phyloP scores from a whole-genome alignment of 75 land plant species.

The Isoetes taiwanensis region DNA sequence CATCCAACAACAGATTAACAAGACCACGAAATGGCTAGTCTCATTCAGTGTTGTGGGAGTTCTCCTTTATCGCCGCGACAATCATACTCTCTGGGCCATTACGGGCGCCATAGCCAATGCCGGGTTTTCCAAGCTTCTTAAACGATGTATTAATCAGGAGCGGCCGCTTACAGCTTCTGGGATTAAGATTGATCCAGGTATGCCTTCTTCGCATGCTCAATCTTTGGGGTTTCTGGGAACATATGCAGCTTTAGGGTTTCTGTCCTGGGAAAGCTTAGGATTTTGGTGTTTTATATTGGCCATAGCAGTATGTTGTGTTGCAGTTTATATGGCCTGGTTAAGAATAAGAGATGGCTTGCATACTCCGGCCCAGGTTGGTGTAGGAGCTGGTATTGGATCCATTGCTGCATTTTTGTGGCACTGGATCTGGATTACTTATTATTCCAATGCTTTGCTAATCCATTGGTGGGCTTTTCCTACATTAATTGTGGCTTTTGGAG shows the following conservation, averaged over 20 bases:
- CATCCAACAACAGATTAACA: too few species aligned
- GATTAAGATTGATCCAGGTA: slow-evolving; percentile 55
- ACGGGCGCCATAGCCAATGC: slow-evolving; percentile 30
- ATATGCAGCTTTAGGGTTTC: slow-evolving; percentile 34
- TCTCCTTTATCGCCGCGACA: slow-evolving; percentile 38
- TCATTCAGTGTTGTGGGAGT: slow-evolving; percentile 15
- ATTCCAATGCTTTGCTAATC: too few species aligned
- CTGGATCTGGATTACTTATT: slow-evolving; percentile 24
- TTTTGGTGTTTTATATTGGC: slow-evolving; percentile 9
- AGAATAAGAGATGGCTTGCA: slow-evolving; percentile 43
- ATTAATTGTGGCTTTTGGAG: too few species aligned
- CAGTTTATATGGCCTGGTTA: slow-evolving; percentile 52
- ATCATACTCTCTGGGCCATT: slow-evolving; percentile 30
- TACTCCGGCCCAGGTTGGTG: slow-evolving; percentile 35
- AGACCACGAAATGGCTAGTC: slow-evolving; percentile 39
- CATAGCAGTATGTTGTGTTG: slow-evolving; percentile 13
- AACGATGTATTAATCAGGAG: slow-evolving; percentile 30
- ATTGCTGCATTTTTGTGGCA: slow-evolving; percentile 8
- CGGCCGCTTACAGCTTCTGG: slow-evolving; percentile 28
- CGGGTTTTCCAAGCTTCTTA: slow-evolving; percentile 22
- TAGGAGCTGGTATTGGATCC: slow-evolving; percentile 25
- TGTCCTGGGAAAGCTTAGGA: slow-evolving; percentile 30
- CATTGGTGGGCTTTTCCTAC: too few species aligned
- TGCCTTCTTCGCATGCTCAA: slow-evolving; percentile 90
- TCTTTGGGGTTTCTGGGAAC: slow-evolving; percentile 32